Evolutionary conservation across 2,329 filamentous ascomycete genomes (phyloP), one percentile per base, ranked within the genome.

Genomic region (Ascochyta clinopodiicola): DNA sequence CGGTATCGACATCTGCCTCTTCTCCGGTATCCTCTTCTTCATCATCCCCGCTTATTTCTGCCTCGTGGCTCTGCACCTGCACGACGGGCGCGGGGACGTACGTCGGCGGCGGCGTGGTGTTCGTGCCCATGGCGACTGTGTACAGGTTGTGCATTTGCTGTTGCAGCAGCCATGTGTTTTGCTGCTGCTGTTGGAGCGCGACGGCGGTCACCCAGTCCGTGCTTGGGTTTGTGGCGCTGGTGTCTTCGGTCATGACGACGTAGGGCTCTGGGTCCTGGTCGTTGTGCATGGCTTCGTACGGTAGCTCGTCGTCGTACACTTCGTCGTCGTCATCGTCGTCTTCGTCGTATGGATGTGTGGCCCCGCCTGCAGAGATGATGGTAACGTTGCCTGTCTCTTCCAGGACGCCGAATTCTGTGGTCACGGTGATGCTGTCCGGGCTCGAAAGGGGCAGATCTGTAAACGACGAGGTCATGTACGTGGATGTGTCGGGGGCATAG

Each of bases 391-490:
- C 70, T 0, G 68, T 66, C 42, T 74, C 72, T 27, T 74, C 64
- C 15, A 63, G 55, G 7, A 74, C 70, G 6, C 71, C 72, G 42
- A 75, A 75, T 10, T 70, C 71, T 0, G 69, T 74, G 1, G 70
- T 73, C 0, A 75, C 70, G 0, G 70, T 74, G 32, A 74, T 75
- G 6, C 65, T 68, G 51, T 74, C 72, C 0, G 70, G 70, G 44
- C 68, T 74, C 2, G 68, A 61, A 10, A 66, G 56, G 4, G 67
- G 61, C 2, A 65, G 52, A 0, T 63, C 56, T 13, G 39, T n/a
- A 27, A 49, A 32, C 7, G 52, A 45, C 1, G 44, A 46, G 19
- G 49, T 44, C 39, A 42, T 56, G 24, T 63, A 57, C 3, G 12
- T 17, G 5, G 39, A 32, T 32, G 25, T 10, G 17, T 51, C 58